Conservation (phyloP, 1,284 basidiomycete genomes). For the Porogramme epimiltina region DNA sequence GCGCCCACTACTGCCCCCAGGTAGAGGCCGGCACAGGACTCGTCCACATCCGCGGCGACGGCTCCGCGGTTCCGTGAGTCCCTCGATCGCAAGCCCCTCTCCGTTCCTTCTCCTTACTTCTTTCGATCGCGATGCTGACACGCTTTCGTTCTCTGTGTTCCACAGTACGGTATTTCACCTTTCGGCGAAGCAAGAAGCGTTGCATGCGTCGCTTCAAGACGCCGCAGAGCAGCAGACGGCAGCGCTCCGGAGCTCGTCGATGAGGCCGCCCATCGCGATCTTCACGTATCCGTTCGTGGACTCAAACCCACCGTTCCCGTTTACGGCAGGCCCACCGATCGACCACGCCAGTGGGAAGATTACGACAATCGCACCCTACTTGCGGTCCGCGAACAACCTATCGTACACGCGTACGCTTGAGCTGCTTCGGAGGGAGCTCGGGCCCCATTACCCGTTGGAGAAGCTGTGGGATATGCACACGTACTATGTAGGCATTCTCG, state of each 20-base stretch:
- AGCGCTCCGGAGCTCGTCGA: conserved; percentile 28
- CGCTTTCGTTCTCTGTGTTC: neutral
- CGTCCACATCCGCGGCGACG: conserved; percentile 29
- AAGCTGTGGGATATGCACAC: conserved; percentile 48
- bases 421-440: conserved; percentile 39
- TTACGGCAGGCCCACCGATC: conserved; percentile 37
- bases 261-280: conserved; percentile 33
- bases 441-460: conserved; percentile 46
- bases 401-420: conserved; percentile 44
- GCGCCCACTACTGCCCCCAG: conserved; percentile 41
- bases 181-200: conserved; percentile 38
- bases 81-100: neutral
- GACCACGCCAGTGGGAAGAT: conserved; percentile 23
- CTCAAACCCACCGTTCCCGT: conserved; percentile 41
- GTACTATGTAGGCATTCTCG: conserved; percentile 34
- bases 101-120: neutral
- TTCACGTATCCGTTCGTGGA: conserved; percentile 42
- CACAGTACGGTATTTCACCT: conserved; percentile 41
- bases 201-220: conserved; percentile 36
- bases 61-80: conserved; percentile 34
- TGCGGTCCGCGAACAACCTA: conserved; percentile 43
- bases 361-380: conserved; percentile 33
- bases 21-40: conserved; percentile 30
- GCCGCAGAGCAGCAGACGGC: conserved; percentile 30
- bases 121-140: neutral